These are phyloP conservation scores for Gastrolobium villosum DNA, from an alignment of 306 rosid species.

Conservation along the genomic window DNA sequence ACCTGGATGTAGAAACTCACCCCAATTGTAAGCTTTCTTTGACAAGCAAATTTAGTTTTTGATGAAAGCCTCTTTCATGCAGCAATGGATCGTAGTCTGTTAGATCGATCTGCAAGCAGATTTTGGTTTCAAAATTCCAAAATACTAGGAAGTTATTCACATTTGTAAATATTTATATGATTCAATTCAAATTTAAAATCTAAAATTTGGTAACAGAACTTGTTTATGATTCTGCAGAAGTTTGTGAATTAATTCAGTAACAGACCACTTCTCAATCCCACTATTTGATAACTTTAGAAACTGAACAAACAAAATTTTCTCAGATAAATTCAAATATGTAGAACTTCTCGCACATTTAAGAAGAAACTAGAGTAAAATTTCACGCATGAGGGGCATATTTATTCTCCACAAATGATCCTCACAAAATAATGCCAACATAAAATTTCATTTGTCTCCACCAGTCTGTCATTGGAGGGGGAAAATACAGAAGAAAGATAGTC, in stretches of 20 bases:
- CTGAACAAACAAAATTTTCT: conserved; percentile 29
- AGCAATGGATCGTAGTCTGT: conserved; percentile 73
- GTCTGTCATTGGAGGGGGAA: conserved; percentile 21
- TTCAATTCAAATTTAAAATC: conserved; percentile 41
- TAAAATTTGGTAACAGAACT: conserved; percentile 24
- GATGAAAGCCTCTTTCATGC: conserved; percentile 86
- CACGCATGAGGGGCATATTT: background rate
- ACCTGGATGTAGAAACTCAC: conserved; percentile 55
- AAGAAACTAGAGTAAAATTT: conserved; percentile 33
- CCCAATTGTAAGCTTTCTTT: conserved; percentile 71
- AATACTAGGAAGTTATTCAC: conserved; percentile 30
- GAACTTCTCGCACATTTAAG: conserved; percentile 24
- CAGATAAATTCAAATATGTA: conserved; percentile 13
- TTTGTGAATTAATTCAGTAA: conserved; percentile 15
- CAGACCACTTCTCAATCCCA: background rate
- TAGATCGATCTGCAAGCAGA: conserved; percentile 70
- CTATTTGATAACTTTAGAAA: conserved; percentile 10
- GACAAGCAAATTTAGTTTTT: conserved; percentile 70
- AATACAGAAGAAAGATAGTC: background rate
- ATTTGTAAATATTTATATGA: conserved; percentile 26
- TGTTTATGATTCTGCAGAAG: conserved; percentile 24
- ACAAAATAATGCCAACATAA: conserved; percentile 29
- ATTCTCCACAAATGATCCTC: conserved; percentile 21
- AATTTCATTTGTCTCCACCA: conserved; percentile 26
- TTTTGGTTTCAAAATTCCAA: conserved; percentile 42